Base-by-base conservation (phyloP, 2,329 filamentous ascomycete genomes). In the Talaromyces sp. region DNA sequence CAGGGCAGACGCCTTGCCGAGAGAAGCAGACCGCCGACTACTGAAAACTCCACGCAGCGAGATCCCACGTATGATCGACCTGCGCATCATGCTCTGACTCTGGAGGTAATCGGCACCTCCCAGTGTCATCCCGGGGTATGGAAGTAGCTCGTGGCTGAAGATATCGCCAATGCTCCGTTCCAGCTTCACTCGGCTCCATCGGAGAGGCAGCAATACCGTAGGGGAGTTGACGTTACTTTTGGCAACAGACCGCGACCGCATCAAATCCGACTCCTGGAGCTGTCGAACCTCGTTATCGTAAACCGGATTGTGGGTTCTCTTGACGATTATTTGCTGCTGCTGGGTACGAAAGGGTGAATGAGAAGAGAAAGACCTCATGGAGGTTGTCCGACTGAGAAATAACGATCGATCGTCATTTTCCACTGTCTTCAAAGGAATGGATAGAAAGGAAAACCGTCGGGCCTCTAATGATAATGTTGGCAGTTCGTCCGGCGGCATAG, bases 71-170 rank as follows among this genome's bases (percentile, higher is more conserved):
- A 61, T 61, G 5, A 61, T 53, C 1, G 55, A 58, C 31, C 54
- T 58, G 10, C 55, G 49, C 78, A 96, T 96, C 70, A 96, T 85
- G 0, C 90, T 90, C 38, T 90, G 91, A 13, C 92, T 90, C 53
- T 95, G 87, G 3, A 91, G 79, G 69, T 89, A 86, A 67, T 96
- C 89, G 77, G 78, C 86, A 73, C 72, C 85, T 73, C 77, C 86
- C 73, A 75, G 80, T 32, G 84, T 84, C 84, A 96, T 93, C 1
- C 91, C 91, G 17, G 93, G 91, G 70, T 89, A 95, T 0, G 92
- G 91, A 49, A 97, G 77, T 19, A 86, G 75, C 59, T 96, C 89
- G 56, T 87, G 86, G 14, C 89, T 96, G 89, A 93, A 97, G 1
- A 96, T 86, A 64, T 96, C 90, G 17, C 84, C 80, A 24, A 97